Evolutionary conservation across 2,329 filamentous ascomycete genomes (phyloP), one percentile per base, ranked within the genome.

Genomic region (Penicillium verrucosum): DNA sequence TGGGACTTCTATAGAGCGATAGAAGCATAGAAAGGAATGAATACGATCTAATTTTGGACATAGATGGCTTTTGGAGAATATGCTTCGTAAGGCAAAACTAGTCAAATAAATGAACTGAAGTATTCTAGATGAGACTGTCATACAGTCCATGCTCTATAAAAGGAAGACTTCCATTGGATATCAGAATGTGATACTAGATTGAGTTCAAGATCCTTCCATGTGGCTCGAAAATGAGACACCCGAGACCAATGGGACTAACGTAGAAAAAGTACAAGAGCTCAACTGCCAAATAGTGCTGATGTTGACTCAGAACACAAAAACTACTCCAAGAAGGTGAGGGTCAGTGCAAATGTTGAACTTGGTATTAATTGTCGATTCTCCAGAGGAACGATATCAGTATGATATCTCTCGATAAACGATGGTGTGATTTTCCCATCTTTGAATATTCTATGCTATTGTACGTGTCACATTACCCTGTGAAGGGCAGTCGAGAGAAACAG

Each of bases 401-500:
- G 52, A 58, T 38, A 56, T 47, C 50, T 58, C 51, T 56, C 52
- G 37, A 58, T 58, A 61, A 65, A 65, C 62, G 63, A 66, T 65
- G 63, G 64, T 51, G 42, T 54, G 59, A 53, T 63, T 61, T 63
- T 60, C 62, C 53, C 64, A 66, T 65, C 63, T 63, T 60, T 61
- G 59, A 59, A 63, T 46, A 61, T 65, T 66, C 64, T 66, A 66
- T 66, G 64, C 64, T 66, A 65, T 65, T 60, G 64, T 66, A 66
- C 64, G 64, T 66, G 40, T 60, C 64, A 66, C 64, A 65, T 66
- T 65, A 62, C 63, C 64, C 64, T 56, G 23, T 18, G 21, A 32
- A 34, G 54, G 54, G 49, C 44, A 49, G 55, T 60, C 60, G 56
- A 54, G 60, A 42, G 58, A 55, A 59, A 56, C 27, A 61, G 30